Conservation (phyloP, 2,329 filamentous ascomycete genomes). For the Truncatella angustata region DNA sequence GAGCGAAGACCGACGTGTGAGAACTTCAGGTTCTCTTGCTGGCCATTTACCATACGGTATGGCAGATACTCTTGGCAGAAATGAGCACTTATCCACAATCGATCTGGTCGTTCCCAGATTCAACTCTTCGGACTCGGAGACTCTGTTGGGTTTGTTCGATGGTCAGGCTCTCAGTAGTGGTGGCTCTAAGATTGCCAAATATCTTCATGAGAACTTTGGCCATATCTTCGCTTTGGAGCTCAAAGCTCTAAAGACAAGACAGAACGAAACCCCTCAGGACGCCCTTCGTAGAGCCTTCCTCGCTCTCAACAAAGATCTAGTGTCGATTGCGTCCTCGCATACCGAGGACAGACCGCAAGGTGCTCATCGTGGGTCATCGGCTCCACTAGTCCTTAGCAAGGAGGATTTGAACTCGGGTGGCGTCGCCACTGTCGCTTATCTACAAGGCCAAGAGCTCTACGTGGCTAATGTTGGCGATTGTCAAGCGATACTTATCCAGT, state of each 20-base stretch:
- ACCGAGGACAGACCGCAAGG: conserved; percentile 69
- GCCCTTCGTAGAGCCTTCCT: conserved; percentile 85
- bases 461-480: conserved; percentile 95
- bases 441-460: conserved; percentile 86
- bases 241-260: conserved; percentile 65
- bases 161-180: conserved; percentile 85
- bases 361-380: conserved; percentile 68
- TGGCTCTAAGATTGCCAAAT: conserved; percentile 95
- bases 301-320: conserved; percentile 88
- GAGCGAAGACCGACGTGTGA: conserved; percentile 89
- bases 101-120: conserved; percentile 94
- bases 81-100: conserved; percentile 92
- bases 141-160: conserved; percentile 92
- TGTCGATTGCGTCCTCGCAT: conserved; percentile 77
- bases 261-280: conserved; percentile 74
- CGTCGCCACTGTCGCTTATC: conserved; percentile 86
- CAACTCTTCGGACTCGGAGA: conserved; percentile 85
- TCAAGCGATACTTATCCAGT: conserved; percentile 91
- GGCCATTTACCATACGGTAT: conserved; percentile 93
- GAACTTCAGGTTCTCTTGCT: conserved; percentile 93
- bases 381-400: conserved; percentile 76
- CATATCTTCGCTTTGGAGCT: conserved; percentile 80
- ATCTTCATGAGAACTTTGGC: conserved; percentile 92
- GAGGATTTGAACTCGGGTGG: conserved; percentile 89
- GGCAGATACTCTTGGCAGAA: conserved; percentile 90